These are phyloP conservation scores for Sphagnurus paluster DNA, from an alignment of 1,284 basidiomycete species.

Conservation along the genomic window DNA sequence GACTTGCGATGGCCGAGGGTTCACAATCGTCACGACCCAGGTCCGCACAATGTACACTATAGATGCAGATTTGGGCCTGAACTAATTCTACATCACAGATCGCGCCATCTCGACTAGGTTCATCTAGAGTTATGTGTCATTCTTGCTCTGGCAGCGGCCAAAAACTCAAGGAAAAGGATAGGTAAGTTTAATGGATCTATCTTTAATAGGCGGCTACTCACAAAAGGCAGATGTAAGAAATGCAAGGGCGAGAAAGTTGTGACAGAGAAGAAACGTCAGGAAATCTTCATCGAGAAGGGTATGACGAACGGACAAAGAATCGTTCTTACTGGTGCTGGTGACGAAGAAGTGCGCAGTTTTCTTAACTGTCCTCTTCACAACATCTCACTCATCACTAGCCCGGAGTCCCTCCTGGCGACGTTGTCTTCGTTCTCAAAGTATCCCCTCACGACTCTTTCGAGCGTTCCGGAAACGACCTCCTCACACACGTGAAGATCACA, in stretches of 20 bases:
- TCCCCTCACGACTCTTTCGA: slow-evolving; percentile 77
- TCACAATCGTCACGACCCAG: slow-evolving; percentile 62
- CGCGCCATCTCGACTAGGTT: slow-evolving; percentile 48
- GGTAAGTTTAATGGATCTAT: slow-evolving; percentile 41
- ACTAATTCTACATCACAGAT: slow-evolving; percentile 36
- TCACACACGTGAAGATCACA: slow-evolving; percentile 78
- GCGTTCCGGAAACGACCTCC: slow-evolving; percentile 75
- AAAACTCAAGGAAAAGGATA: slow-evolving; percentile 86
- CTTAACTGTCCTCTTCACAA: background rate
- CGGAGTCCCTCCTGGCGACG: slow-evolving; percentile 80
- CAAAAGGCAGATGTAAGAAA: slow-evolving; percentile 80
- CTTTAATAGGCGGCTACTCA: background rate
- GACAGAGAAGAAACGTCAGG: slow-evolving; percentile 86
- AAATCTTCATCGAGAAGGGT: slow-evolving; percentile 87
- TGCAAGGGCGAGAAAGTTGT: slow-evolving; percentile 89
- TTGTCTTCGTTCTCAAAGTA: slow-evolving; percentile 81
- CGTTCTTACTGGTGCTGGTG: slow-evolving; percentile 86
- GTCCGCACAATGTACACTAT: slow-evolving; percentile 31
- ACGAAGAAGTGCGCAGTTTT: slow-evolving; percentile 69
- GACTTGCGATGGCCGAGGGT: slow-evolving; percentile 84
- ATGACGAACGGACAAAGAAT: slow-evolving; percentile 86
- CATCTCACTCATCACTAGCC: slow-evolving; percentile 49
- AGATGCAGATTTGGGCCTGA: background rate
- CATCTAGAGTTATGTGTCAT: slow-evolving; percentile 61
- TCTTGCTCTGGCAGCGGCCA: slow-evolving; percentile 83